Evolutionary conservation across 345 rosid species (phyloP), one percentile per base, ranked within the genome.

Genomic region (Salix koriyanagi): DNA sequence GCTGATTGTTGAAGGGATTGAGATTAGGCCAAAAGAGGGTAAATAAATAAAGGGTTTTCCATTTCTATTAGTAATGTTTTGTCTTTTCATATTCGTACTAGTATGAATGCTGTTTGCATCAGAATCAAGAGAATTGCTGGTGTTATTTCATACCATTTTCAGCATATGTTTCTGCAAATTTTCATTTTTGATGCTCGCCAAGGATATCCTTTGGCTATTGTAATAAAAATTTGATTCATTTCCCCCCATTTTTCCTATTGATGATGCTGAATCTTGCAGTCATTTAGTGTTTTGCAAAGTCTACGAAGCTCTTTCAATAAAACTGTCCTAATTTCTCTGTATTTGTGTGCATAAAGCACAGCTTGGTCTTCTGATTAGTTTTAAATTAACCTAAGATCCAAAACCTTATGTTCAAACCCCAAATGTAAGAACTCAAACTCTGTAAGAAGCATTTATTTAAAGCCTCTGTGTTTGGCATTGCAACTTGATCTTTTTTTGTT

Each of bases 1-100:
- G 1, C 61, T 85, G 23, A 26, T 83, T 25, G 65, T 87, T 2
- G 61, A 87, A 37, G 88, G 90, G 41, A 78, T 87, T 1, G 90
- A 85, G 77, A 72, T 87, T 19, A 78, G 88, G 80, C 88, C 90
- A 3, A 79, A 74, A 28, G 64, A 50, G 11, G 64, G 52, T 7
- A 25, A 36, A 50, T 67, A 26, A 67, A 52, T 15, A 15, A 70
- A 46, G 39, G 18, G 1, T 54, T 18, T 52, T 52, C 21, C 7
- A 8, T 18, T 52, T 52, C 60, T 54, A 54, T 19, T 19, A 7
- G 4, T 58, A 3, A n/a, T 58, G 62, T 58, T 25, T 10, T 56
- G 2, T 58, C 28, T 58, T 58, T 58, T n/a, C 0, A 25, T 25
- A 54, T 50, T 16, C 21, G 9, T 52, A 52, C 0, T 19, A 19